Conservation (phyloP, 331 rosid genomes). For the Rhamnella rubrinervis region DNA sequence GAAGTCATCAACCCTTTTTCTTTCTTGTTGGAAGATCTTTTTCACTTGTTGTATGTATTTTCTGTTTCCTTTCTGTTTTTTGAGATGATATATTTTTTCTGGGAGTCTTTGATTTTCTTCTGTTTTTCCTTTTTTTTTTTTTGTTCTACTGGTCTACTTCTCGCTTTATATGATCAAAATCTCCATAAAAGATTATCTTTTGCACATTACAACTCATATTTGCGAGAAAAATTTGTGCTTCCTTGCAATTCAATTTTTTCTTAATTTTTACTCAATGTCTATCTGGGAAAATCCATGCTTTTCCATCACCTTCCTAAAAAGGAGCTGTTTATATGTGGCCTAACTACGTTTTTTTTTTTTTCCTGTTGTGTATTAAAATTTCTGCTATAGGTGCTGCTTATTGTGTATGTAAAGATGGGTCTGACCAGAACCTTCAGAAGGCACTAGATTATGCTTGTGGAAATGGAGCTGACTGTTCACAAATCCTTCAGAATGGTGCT, state of each 20-base stretch:
- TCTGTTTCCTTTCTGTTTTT: too few species aligned
- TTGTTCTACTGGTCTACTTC: too few species aligned
- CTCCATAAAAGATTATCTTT: too few species aligned
- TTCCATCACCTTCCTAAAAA: not conserved
- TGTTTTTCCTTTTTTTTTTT: too few species aligned
- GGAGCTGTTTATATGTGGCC: not conserved
- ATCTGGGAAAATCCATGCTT: not conserved
- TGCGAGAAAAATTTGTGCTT: too few species aligned
- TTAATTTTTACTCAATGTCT: not conserved
- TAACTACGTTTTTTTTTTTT: not conserved
- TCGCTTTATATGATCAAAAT: too few species aligned
- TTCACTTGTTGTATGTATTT: too few species aligned
- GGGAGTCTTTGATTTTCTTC: too few species aligned
- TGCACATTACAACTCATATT: too few species aligned
- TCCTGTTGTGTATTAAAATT: not conserved
- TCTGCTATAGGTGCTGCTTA: conserved; percentile 56
- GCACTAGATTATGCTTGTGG: conserved; percentile 93
- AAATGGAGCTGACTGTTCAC: conserved; percentile 83
- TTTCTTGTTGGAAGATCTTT: not conserved
- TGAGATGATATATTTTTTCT: too few species aligned
- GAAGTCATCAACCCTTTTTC: not conserved
- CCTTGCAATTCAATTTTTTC: too few species aligned
- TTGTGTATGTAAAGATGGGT: conserved; percentile 83
- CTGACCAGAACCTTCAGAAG: conserved; percentile 65
- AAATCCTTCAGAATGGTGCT: conserved; percentile 57